A percentile compares a stretch with the other conserved stretches of the same genome.
phyloP scores from a whole-genome alignment of 2,329 filamentous ascomycete genomes.

The Verticillium zaregamsianum region DNA sequence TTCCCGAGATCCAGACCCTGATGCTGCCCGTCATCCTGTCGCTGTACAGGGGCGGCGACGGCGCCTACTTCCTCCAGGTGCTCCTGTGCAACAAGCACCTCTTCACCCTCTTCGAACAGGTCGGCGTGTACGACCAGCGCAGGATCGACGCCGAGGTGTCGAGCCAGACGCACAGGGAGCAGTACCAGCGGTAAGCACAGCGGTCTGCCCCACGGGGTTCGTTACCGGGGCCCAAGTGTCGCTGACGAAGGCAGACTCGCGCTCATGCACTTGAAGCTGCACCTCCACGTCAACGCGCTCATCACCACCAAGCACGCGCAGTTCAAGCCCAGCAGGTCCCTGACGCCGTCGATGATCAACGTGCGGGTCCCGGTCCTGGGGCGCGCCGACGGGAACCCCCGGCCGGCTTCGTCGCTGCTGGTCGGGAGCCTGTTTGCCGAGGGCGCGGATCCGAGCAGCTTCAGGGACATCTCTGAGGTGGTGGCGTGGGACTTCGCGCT shows the following conservation, averaged over 20 bases:
- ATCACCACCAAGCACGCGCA: not conserved
- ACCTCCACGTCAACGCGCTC: not conserved
- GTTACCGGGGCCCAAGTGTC: not conserved
- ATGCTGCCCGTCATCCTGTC: not conserved
- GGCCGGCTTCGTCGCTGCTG: not conserved
- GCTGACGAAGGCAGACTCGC: not conserved
- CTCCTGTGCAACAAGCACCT: not conserved
- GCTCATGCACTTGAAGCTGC: not conserved
- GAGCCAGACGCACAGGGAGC: not conserved
- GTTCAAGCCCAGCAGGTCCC: not conserved
- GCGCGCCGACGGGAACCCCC: not conserved
- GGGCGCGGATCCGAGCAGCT: not conserved
- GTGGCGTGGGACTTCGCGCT: not conserved
- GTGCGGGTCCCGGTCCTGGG: not conserved
- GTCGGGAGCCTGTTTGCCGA: not conserved
- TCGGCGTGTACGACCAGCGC: not conserved
- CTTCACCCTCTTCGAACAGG: not conserved
- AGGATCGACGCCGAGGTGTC: not conserved
- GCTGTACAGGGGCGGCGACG: not conserved
- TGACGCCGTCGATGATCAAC: not conserved
- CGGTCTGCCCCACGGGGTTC: not conserved
- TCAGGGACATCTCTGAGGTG: not conserved
- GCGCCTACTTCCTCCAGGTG: not conserved
- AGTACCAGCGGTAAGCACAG: not conserved
- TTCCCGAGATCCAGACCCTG: not conserved